Conservation (phyloP, 106 monocot species). For the Dendrobium catenatum region DNA sequence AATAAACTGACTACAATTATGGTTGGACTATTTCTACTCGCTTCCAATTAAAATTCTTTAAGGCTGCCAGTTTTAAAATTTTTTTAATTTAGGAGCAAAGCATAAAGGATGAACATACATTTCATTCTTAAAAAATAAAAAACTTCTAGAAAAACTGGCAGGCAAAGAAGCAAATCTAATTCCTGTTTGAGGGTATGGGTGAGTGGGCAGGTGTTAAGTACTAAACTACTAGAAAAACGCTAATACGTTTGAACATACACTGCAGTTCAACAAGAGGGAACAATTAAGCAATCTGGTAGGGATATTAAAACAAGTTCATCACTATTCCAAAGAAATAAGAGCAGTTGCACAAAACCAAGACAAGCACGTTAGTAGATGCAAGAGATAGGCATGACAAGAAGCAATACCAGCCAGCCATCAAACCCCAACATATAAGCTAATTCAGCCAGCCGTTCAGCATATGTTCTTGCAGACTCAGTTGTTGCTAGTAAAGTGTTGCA, state of each 20-base stretch:
- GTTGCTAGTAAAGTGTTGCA: slow-evolving; percentile 54
- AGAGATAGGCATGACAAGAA: background rate
- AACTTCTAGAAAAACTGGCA: background rate
- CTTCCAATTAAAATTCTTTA: background rate
- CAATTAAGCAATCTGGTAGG: background rate
- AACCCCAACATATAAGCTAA: slow-evolving; percentile 67
- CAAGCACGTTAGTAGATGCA: background rate
- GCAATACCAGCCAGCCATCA: slow-evolving; percentile 94
- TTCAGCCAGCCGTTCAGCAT: slow-evolving; percentile 76
- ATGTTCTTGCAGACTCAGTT: slow-evolving; percentile 57
- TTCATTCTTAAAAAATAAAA: background rate
- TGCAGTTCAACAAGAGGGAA: background rate
- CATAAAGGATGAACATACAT: background rate
- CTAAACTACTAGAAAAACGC: background rate
- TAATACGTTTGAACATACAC: background rate
- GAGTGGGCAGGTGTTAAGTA: background rate
- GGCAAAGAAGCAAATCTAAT: background rate
- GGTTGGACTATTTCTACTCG: background rate
- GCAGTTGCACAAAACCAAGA: background rate
- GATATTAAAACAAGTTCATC: background rate
- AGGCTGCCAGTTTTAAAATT: background rate
- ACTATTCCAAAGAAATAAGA: background rate
- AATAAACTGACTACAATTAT: background rate
- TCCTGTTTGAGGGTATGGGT: background rate
- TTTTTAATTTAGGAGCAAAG: background rate